Base-by-base conservation (phyloP, 2,329 filamentous ascomycete genomes). In the Juglanconis oblonga region DNA sequence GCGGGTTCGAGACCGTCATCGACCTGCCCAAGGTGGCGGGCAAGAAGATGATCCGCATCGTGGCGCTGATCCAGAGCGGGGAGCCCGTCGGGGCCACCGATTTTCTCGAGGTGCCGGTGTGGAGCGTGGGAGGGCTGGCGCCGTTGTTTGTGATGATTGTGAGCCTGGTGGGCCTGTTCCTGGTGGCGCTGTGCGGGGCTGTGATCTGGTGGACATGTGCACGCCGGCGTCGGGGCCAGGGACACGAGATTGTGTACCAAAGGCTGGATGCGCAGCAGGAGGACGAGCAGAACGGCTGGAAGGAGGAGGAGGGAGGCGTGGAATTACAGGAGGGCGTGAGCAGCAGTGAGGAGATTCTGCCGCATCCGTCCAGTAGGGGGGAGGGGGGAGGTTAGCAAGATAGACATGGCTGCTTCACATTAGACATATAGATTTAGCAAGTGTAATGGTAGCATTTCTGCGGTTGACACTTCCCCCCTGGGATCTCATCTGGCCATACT, bases 1-100 rank as follows among this genome's bases (percentile, higher is more conserved):
- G 57, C 9, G 64, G 58, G 13, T 65, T 66, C 51, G 63, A 65
- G 51, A 63, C 61, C 5, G 50, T 58, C 14, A 62, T 66, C 24
- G 33, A 50, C 14, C 58, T 66, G 9, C 61, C 61, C n/a, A 51
- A 33, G 9, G 58, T 31, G 5, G 50, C 52, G 17, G 53, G 52
- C 32, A 48, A 56, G 24, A 51, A 44, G 9, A 10, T 54, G 57
- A 47, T 62, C 29, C 61, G 61, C 11, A 47, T 62, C 10, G 54
- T 60, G 8, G 61, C 61, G 7, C 32, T 62, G 44, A 36, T 32
- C 44, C 32, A 17, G 5, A 57, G 52, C 4, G 61, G 38, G n/a
- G 57, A 60, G 54, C 48, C 44, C 3, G 32, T 62, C 24, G 61
- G 58, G 42, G 54, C 53, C 10, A 60, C 61, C 0, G 50, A 56